Evolutionary conservation across 345 rosid species (phyloP).

Genomic region (Citrus mangshanensis): DNA sequence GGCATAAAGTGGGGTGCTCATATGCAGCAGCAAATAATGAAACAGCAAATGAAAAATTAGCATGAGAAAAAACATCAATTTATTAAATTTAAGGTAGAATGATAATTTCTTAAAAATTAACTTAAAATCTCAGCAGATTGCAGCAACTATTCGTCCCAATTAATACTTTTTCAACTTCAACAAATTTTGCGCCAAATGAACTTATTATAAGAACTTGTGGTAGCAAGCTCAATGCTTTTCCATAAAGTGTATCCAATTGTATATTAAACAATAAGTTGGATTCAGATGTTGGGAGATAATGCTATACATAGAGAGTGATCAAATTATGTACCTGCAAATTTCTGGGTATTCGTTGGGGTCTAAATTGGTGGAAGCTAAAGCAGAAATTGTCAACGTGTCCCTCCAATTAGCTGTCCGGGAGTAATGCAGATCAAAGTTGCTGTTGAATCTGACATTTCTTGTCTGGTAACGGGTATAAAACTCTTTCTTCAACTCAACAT

Average conservation of each 20-base stretch:
- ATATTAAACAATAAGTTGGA: not conserved
- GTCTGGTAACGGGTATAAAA: not conserved
- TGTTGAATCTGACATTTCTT: conserved; percentile 5
- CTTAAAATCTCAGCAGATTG: not conserved
- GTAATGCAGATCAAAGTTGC: conserved; percentile 14
- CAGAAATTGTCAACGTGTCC: conserved; percentile 9
- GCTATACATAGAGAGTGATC: not conserved
- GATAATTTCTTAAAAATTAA: not conserved
- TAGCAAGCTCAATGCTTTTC: not conserved
- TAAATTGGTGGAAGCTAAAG: not conserved
- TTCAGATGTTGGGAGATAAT: not conserved
- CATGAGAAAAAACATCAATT: not conserved
- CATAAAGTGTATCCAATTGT: not conserved
- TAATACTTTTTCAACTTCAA: not conserved
- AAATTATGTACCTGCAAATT: not conserved
- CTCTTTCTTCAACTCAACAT: conserved; percentile 15
- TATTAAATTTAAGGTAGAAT: not conserved
- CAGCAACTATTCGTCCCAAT: not conserved
- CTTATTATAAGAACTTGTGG: not conserved
- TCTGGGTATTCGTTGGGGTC: not conserved
- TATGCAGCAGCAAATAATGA: too few species aligned
- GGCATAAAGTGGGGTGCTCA: too few species aligned
- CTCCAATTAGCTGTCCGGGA: conserved; percentile 29
- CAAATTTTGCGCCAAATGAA: not conserved
- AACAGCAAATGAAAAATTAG: too few species aligned